Conservation (phyloP, 768 basidiomycete species). For the Cyclocybe cylindracea region DNA sequence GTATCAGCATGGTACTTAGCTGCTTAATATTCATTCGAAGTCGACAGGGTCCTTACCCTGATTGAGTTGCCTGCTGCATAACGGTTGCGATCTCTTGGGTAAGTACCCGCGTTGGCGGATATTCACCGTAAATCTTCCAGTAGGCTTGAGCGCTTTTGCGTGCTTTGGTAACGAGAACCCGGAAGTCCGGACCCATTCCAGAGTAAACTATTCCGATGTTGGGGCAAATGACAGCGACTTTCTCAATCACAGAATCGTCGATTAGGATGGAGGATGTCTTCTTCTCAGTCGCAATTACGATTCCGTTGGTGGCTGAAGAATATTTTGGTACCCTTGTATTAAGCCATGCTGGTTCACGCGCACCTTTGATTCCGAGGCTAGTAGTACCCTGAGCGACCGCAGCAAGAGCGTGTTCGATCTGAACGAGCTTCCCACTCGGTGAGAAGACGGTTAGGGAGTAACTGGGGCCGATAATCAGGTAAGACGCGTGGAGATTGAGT, state of each 20-base stretch:
- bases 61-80: slow-evolving; percentile 99
- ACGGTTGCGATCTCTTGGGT: slow-evolving; percentile 97
- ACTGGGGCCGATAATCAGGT: slow-evolving; percentile 41
- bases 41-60: slow-evolving; percentile 64
- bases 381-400: slow-evolving; percentile 95
- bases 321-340: slow-evolving; percentile 16
- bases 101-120: slow-evolving; percentile 94
- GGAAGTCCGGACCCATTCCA: slow-evolving; percentile 99
- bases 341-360: slow-evolving; percentile 17
- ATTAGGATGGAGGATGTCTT: slow-evolving; percentile 97
- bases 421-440: slow-evolving; percentile 97
- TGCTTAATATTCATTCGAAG: slow-evolving; percentile 11
- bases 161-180: slow-evolving; percentile 90
- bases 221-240: slow-evolving; percentile 95
- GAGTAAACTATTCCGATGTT: slow-evolving; percentile 99
- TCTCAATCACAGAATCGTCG: slow-evolving; percentile 97
- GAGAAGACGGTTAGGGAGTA: slow-evolving; percentile 99
- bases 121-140: slow-evolving; percentile 99
- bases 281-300: slow-evolving; percentile 99
- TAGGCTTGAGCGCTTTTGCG: slow-evolving; percentile 98
- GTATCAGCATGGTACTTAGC: slow-evolving; percentile 24
- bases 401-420: slow-evolving; percentile 99
- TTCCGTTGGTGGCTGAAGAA: slow-evolving; percentile 89
- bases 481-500: slow-evolving; percentile 1
- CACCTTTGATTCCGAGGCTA: slow-evolving; percentile 98